Evolutionary conservation across 139 green algal genomes (phyloP), one percentile per base, ranked within the genome.

Genomic region (Chlamydomonas asymmetrica): DNA sequence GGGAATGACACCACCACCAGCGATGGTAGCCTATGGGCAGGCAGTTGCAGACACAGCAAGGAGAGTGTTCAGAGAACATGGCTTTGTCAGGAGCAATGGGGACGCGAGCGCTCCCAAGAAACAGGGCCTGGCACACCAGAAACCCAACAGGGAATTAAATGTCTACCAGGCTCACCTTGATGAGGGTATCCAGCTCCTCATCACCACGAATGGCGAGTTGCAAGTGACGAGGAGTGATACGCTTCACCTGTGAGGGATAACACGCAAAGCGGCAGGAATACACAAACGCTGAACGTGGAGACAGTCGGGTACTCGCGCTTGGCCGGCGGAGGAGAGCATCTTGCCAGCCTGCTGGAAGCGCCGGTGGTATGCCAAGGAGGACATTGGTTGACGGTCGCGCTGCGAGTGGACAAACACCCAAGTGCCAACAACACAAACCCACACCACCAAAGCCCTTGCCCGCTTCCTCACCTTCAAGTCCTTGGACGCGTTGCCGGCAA

Each of bases 121-220:
- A n/a, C n/a, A n/a, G n/a, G n/a, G n/a, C n/a, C n/a, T n/a, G n/a
- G n/a, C n/a, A n/a, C 4, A 27, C 40, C 22, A 3, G 49, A 5
- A 64, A 32, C 37, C 9, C 32, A 57, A 27, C 60, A 41, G 39
- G 52, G 13, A 56, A 57, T 31, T 56, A 31, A 70, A 70, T 73
- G 48, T n/a, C n/a, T n/a, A n/a, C 25, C 16, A 18, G 37, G 35
- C 81, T 34, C 70, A 92, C 88, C 94, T 99, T 99, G 87, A 99
- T 99, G 59, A 99, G 93, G 5, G 95, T 99, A 81, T 99, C 96
- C 72, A 99, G 85, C 92, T 99, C 96, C 83, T 99, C 96, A 74
- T 99, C 96, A 88, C 96, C 96, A 41, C 96, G 91, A 80, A 99
- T 99, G 59, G 96, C 96, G 20, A 99, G 90, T 89, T 99, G 96